Conservation (phyloP, 371 early-diverging fungal species). For the Saksenaea oblongispora region DNA sequence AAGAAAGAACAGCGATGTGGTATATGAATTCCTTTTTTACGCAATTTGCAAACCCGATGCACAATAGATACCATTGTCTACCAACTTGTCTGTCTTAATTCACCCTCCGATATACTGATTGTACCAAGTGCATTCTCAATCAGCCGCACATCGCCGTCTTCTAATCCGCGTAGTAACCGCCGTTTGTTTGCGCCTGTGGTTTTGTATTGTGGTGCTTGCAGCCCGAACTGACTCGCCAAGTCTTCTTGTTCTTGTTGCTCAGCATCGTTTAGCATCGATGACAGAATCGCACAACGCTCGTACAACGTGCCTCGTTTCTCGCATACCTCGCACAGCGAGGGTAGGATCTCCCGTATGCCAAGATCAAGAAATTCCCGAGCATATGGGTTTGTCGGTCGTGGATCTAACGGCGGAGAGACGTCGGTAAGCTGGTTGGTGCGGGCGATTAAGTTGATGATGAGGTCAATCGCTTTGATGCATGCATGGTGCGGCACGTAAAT, state of each 20-base stretch:
- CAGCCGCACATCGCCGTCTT: slow-evolving; percentile 49
- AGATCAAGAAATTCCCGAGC: slow-evolving; percentile 13
- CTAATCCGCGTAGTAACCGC: slow-evolving; percentile 41
- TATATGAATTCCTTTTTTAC: not conserved
- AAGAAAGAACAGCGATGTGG: not conserved
- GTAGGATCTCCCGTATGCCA: slow-evolving; percentile 2
- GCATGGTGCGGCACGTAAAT: slow-evolving; percentile 15
- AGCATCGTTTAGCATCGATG: not conserved
- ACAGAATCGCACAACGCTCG: not conserved
- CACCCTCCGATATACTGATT: slow-evolving; percentile 17
- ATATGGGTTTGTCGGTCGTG: slow-evolving; percentile 16
- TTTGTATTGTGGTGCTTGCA: slow-evolving; percentile 5
- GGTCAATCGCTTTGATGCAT: slow-evolving; percentile 25
- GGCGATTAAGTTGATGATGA: slow-evolving; percentile 18
- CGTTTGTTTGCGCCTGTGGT: slow-evolving; percentile 33
- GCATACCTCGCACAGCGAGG: slow-evolving; percentile 1
- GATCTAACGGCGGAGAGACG: slow-evolving; percentile 1
- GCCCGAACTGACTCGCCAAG: slow-evolving; percentile 33
- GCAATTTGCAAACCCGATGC: not conserved
- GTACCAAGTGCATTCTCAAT: slow-evolving; percentile 49
- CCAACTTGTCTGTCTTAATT: not conserved
- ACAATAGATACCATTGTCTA: not conserved
- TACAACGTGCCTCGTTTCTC: not conserved
- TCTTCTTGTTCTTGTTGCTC: not conserved
- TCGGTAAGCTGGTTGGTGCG: slow-evolving; percentile 14